Percentiles rank a stretch among this genome's conserved stretches.
Evolutionary conservation across 2,329 filamentous ascomycete species (phyloP).

Genomic region (Cordyceps farinosa): DNA sequence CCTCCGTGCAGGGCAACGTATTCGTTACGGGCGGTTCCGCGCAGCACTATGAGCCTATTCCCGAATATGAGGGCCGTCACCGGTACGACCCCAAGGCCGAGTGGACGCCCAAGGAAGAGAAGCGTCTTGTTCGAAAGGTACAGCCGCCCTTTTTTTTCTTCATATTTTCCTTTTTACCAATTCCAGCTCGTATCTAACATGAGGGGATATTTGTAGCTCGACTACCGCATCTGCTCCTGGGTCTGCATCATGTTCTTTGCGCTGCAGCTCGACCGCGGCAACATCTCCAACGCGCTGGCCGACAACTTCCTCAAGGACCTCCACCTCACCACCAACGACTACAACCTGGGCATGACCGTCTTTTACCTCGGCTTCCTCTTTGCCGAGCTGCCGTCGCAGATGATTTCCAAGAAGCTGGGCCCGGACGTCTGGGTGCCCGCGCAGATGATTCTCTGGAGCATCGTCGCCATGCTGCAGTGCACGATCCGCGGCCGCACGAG

Average conservation of each 20-base stretch:
- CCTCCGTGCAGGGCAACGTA: not conserved
- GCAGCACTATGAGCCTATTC: constrained; percentile 46
- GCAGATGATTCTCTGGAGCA: constrained; percentile 52
- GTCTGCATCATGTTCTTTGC: constrained; percentile 47
- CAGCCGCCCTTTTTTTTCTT: no score
- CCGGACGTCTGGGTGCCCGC: constrained; percentile 50
- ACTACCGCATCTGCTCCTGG: constrained; percentile 38
- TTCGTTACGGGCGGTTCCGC: constrained; percentile 9
- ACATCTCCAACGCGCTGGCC: constrained; percentile 40
- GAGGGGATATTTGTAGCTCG: constrained; percentile 22
- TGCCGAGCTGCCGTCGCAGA: constrained; percentile 56
- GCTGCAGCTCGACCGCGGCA: constrained; percentile 44
- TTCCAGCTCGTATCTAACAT: no score
- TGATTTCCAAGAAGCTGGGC: constrained; percentile 51
- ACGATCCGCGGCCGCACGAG: constrained; percentile 15
- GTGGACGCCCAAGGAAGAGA: constrained; percentile 57
- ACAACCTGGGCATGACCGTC: constrained; percentile 48
- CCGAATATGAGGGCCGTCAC: constrained; percentile 55
- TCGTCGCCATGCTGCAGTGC: constrained; percentile 38
- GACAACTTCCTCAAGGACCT: constrained; percentile 42
- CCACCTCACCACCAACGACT: constrained; percentile 40
- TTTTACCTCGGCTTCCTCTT: constrained; percentile 49
- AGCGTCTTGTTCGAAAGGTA: constrained; percentile 15
- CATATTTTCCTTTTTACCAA: no score
- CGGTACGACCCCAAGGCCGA: constrained; percentile 54